Percentiles rank a stretch among this genome's conserved stretches.
Evolutionary conservation across 768 basidiomycete genomes (phyloP).

Genomic region (Pholiota conissans): DNA sequence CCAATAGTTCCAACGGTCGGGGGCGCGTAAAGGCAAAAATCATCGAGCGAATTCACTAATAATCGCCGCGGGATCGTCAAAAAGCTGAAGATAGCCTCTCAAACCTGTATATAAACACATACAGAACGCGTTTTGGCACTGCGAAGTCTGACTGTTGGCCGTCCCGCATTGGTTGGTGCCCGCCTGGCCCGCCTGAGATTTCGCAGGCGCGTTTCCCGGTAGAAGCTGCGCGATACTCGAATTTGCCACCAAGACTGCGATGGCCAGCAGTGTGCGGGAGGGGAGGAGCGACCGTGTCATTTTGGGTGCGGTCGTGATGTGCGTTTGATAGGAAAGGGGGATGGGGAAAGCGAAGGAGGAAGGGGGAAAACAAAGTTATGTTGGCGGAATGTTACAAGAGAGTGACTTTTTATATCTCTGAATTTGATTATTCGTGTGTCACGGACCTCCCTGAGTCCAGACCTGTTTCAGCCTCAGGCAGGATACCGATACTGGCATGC

Average conservation of each 20-base stretch:
- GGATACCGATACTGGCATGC: neutral
- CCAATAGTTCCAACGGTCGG: slow-evolving; percentile 56
- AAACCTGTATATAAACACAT: slow-evolving; percentile 20
- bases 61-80: slow-evolving; percentile 5
- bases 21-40: slow-evolving; percentile 44
- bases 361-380: neutral
- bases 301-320: neutral
- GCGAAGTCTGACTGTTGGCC: slow-evolving; percentile 19
- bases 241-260: neutral
- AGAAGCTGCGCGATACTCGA: slow-evolving; percentile 18
- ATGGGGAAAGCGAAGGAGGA: neutral
- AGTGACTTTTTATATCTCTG: neutral
- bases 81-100: neutral
- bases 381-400: neutral
- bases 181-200: slow-evolving; percentile 56
- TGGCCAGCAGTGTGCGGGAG: neutral
- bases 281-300: neutral
- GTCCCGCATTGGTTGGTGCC: slow-evolving; percentile 70
- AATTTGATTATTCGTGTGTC: neutral
- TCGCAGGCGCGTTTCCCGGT: slow-evolving; percentile 45
- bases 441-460: slow-evolving; percentile 22
- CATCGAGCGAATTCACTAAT: slow-evolving; percentile 60
- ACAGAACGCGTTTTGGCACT: slow-evolving; percentile 45
- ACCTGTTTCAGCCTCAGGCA: neutral
- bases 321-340: neutral